These are phyloP conservation scores for Lactarius psammicola DNA, from an alignment of 768 basidiomycete species.

Conservation along the genomic window DNA sequence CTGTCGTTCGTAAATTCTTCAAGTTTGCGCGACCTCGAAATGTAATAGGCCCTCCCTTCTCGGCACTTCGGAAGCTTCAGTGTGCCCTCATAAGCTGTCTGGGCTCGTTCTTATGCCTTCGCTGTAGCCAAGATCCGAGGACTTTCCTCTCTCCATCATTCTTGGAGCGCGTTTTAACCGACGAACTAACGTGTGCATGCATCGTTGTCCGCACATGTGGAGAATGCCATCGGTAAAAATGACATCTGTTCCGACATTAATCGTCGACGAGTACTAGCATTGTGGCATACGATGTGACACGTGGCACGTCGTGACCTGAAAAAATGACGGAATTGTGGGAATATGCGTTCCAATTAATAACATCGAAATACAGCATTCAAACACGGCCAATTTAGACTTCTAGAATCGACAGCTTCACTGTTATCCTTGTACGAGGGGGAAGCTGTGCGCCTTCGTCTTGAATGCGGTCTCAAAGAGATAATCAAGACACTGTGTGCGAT, in stretches of 20 bases:
- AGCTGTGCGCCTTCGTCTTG: constrained; percentile 68
- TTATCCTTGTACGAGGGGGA: constrained; percentile 46
- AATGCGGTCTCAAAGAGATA: constrained; percentile 88
- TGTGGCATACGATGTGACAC: neutral
- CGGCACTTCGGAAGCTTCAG: too few relatives aligned
- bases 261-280: neutral
- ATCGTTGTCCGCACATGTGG: neutral
- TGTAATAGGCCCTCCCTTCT: too few relatives aligned
- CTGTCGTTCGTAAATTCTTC: neutral
- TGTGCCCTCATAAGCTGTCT: too few relatives aligned
- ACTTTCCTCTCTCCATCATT: neutral
- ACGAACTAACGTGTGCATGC: neutral
- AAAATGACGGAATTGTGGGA: neutral
- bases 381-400: neutral
- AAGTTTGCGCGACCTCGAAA: too few relatives aligned
- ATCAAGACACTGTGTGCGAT: constrained; percentile 64
- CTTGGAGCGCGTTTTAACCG: neutral
- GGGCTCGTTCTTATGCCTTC: neutral
- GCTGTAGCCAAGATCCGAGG: neutral
- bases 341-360: neutral
- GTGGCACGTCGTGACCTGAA: neutral
- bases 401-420: neutral
- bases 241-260: neutral
- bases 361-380: neutral
- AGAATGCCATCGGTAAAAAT: neutral